Percentiles rank a stretch among this genome's conserved stretches.
Conservation (phyloP, 2,329 filamentous ascomycete genomes). For the Hymenoscyphus infarciens region DNA sequence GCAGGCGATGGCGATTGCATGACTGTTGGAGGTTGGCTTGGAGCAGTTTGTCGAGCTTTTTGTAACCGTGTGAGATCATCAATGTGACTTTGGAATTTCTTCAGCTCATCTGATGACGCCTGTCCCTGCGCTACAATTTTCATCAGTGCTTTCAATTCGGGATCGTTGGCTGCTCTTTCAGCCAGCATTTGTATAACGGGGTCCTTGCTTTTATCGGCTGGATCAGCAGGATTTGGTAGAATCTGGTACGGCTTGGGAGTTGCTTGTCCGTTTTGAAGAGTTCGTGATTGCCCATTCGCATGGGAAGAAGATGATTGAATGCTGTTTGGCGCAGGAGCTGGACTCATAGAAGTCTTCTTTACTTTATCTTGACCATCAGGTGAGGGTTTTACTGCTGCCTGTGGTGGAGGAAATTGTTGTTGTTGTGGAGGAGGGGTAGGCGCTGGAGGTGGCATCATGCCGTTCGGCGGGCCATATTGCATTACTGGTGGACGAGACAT, state of each 20-base stretch:
- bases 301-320: background rate
- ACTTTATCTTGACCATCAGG: slow-evolving; percentile 23
- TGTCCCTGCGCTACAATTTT: slow-evolving; percentile 75
- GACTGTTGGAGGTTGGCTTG: slow-evolving; percentile 22
- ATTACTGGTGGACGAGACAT: slow-evolving; percentile 51
- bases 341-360: slow-evolving; percentile 16
- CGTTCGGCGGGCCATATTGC: slow-evolving; percentile 63
- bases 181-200: slow-evolving; percentile 79
- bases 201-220: slow-evolving; percentile 50
- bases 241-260: slow-evolving; percentile 3
- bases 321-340: slow-evolving; percentile 15
- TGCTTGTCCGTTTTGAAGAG: slow-evolving; percentile 10
- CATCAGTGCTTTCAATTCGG: slow-evolving; percentile 73
- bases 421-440: slow-evolving; percentile 35
- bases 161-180: slow-evolving; percentile 69
- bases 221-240: slow-evolving; percentile 12
- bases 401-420: slow-evolving; percentile 28
- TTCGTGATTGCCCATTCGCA: slow-evolving; percentile 9
- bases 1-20: slow-evolving; percentile 21
- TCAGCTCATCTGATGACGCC: slow-evolving; percentile 67
- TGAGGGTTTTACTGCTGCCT: slow-evolving; percentile 30
- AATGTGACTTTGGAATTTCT: slow-evolving; percentile 76
- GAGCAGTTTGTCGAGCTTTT: slow-evolving; percentile 56
- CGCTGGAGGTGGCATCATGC: slow-evolving; percentile 54
- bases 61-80: slow-evolving; percentile 68